Evolutionary conservation across 2,329 filamentous ascomycete genomes (phyloP), one percentile per base, ranked within the genome.

Genomic region (Trichoderma cornu-damae): DNA sequence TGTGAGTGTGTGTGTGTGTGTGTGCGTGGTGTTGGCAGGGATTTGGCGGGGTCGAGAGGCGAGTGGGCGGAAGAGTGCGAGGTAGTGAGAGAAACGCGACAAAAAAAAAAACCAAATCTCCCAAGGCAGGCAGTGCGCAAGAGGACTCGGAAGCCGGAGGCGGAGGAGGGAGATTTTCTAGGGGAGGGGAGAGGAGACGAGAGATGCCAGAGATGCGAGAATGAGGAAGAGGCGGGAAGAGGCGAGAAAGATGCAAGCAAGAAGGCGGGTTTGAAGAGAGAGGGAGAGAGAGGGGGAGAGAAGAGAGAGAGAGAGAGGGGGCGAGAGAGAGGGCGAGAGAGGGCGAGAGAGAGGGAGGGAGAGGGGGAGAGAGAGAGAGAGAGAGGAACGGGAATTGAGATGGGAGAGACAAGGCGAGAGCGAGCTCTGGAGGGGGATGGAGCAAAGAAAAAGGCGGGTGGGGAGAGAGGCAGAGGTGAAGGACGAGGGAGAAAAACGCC

Each of bases 41-140:
- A 67, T 64, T 63, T 68, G 67, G 67, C 68, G 67, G 68, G 68
- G 68, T 70, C 64, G 64, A 52, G 47, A 60, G 58, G 59, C 53
- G 64, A 57, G 48, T 59, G 57, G 62, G 58, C 46, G 60, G 57
- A 61, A 57, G 46, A 22, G 46, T 22, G 46, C 50, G 55, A 42
- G 14, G 60, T 34, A 54, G 61, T 58, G 63, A 54, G 61, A 59
- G 43, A 52, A 54, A 37, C 49, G 57, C 43, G 57, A 54, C 48
- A 54, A 38, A 38, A 37, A 35, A 54, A 40, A 54, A 38, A 38
- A 37, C 26, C 46, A 34, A 20, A 44, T 54, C 40, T 47, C 61
- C n/a, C 57, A 60, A 57, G 58, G 48, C 57, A 60, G 52, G 46
- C 26, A 44, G 22, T 58, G 62, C 54, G 56, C 43, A 58, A 53